phyloP scores from a whole-genome alignment of 2,329 filamentous ascomycete genomes.

The Phialophora chinensis region DNA sequence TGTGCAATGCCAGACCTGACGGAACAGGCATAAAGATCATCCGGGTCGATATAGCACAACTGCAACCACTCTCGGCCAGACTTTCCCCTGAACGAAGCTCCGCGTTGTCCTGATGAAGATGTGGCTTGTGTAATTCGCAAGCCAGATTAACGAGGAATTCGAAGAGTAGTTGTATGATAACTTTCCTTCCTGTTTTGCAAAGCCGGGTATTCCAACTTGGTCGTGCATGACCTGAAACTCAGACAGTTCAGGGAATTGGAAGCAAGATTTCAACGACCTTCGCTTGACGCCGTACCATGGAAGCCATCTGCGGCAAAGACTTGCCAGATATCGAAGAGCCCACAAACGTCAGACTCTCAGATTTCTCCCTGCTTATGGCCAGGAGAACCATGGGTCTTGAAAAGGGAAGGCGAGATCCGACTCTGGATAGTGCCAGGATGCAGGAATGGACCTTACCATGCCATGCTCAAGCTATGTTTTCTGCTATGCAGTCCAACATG shows the following conservation, averaged over 20 bases:
- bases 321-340: background rate
- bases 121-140: background rate
- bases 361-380: background rate
- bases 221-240: slow-evolving; percentile 11
- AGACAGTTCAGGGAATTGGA: background rate
- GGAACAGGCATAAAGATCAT: too few species aligned
- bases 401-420: background rate
- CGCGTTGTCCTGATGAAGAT: background rate
- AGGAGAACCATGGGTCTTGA: background rate
- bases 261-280: slow-evolving; percentile 9
- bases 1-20: too few species aligned
- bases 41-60: background rate
- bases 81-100: background rate
- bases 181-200: slow-evolving; percentile 2
- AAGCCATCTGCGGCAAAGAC: slow-evolving; percentile 2
- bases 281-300: slow-evolving; percentile 6
- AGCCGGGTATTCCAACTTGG: slow-evolving; percentile 1
- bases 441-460: background rate
- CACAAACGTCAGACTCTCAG: background rate
- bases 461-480: slow-evolving; percentile 6
- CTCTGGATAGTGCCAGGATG: background rate
- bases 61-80: background rate
- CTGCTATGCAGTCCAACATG: slow-evolving; percentile 1
- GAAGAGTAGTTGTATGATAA: slow-evolving; percentile 7
- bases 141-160: background rate